Conservation (phyloP, 441 rosid genomes). For the Pelargonium myrrhifolium region DNA sequence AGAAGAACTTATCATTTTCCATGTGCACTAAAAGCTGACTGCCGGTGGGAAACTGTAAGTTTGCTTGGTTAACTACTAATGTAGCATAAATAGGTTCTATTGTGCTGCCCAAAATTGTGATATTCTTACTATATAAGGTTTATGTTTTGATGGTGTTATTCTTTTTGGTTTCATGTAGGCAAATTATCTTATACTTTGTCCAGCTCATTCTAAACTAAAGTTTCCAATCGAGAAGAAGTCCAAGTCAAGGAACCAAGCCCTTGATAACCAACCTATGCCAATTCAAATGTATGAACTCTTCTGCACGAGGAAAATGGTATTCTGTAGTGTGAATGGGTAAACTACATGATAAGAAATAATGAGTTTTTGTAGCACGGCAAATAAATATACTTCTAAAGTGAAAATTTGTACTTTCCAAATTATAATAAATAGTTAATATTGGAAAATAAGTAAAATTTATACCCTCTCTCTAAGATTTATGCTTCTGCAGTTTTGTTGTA, state of each 20-base stretch:
- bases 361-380: too few species aligned
- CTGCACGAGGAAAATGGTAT: not conserved
- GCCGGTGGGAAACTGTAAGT: conserved; percentile 80
- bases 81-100: not conserved
- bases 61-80: not conserved
- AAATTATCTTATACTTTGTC: conserved; percentile 63
- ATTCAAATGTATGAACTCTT: conserved; percentile 33
- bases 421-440: not conserved
- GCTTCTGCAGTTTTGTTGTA: not conserved
- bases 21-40: conserved; percentile 58
- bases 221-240: conserved; percentile 60
- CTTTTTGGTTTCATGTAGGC: conserved; percentile 35
- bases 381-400: too few species aligned
- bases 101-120: not conserved
- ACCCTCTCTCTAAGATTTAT: too few species aligned
- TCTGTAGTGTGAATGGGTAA: not conserved
- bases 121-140: not conserved
- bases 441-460: too few species aligned
- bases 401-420: too few species aligned
- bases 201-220: conserved; percentile 54
- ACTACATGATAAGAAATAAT: too few species aligned
- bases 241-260: conserved; percentile 22
- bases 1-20: conserved; percentile 74
- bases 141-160: conserved; percentile 11
- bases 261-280: conserved; percentile 15